Evolutionary conservation across 2,329 filamentous ascomycete species (phyloP).

Genomic region (Tolypocladium nubicola): DNA sequence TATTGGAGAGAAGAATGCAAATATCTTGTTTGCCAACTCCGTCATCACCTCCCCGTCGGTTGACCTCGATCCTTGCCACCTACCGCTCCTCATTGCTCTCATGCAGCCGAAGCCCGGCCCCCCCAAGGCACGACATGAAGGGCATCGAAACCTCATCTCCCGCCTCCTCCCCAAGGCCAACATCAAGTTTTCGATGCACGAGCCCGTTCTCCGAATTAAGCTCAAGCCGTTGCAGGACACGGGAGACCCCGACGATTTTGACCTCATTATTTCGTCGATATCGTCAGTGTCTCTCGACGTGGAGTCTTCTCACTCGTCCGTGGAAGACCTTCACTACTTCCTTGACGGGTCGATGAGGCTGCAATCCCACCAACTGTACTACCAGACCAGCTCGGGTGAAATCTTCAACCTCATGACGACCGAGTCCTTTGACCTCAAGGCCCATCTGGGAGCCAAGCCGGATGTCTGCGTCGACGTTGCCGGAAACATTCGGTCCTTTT

Average conservation of each 20-base stretch:
- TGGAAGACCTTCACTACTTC: conserved; percentile 79
- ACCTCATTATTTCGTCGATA: conserved; percentile 88
- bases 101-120: conserved; percentile 44
- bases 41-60: conserved; percentile 93
- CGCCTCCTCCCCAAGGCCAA: conserved; percentile 87
- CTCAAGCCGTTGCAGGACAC: conserved; percentile 64
- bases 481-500: conserved; percentile 76
- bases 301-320: conserved; percentile 86
- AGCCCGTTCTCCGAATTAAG: conserved; percentile 84
- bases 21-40: conserved; percentile 91
- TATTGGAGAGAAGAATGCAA: conserved; percentile 78
- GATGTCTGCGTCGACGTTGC: conserved; percentile 74
- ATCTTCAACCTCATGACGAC: conserved; percentile 82
- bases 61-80: conserved; percentile 83
- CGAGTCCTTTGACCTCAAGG: conserved; percentile 78
- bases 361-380: conserved; percentile 83
- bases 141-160: conserved; percentile 64
- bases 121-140: conserved; percentile 26
- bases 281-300: conserved; percentile 89
- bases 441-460: conserved; percentile 74
- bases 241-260: conserved; percentile 68
- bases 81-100: conserved; percentile 74
- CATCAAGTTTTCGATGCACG: conserved; percentile 93
- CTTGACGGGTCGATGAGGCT: conserved; percentile 73
- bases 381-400: conserved; percentile 74